Conservation (phyloP, 495 filamentous ascomycete genomes). For the Durotheca rogersii region DNA sequence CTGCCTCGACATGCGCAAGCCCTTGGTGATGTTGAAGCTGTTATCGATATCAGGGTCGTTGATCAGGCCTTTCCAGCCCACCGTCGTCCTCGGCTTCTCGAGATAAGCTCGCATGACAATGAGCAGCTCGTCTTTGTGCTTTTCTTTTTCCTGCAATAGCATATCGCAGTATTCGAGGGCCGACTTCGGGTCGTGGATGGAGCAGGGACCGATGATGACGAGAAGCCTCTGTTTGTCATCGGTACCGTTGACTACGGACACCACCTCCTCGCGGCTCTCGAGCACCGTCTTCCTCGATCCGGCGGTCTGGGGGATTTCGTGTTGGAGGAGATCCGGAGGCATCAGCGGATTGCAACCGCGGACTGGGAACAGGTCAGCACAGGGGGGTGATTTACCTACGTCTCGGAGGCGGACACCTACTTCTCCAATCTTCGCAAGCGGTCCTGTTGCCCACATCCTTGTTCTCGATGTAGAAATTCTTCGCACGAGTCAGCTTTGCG, state of each 20-base stretch:
- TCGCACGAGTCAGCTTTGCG: slow-evolving; percentile 19
- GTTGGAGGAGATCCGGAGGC: slow-evolving; percentile 90
- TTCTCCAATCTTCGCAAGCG: slow-evolving; percentile 86
- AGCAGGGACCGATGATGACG: slow-evolving; percentile 94
- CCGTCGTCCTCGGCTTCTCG: slow-evolving; percentile 97
- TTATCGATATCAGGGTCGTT: slow-evolving; percentile 99
- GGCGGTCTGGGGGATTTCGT: slow-evolving; percentile 82
- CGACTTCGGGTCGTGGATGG: slow-evolving; percentile 91
- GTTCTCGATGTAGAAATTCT: slow-evolving; percentile 85
- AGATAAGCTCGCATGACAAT: slow-evolving; percentile 99
- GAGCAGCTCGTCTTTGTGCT: slow-evolving; percentile 83
- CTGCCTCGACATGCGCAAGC: slow-evolving; percentile 80
- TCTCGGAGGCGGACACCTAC: slow-evolving; percentile 57
- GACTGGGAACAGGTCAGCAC: slow-evolving; percentile 54
- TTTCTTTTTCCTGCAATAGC: slow-evolving; percentile 78
- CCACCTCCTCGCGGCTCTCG: slow-evolving; percentile 76
- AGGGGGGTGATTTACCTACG: slow-evolving; percentile 53
- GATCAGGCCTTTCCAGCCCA: slow-evolving; percentile 99
- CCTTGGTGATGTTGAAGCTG: slow-evolving; percentile 99
- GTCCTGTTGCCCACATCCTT: slow-evolving; percentile 79
- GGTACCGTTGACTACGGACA: slow-evolving; percentile 73
- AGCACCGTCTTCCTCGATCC: slow-evolving; percentile 79
- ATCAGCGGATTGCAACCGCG: slow-evolving; percentile 91
- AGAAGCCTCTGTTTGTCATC: slow-evolving; percentile 77
- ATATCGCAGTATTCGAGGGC: slow-evolving; percentile 92